Base-by-base conservation (phyloP, 2,329 filamentous ascomycete species). In the Colletotrichum sp. region DNA sequence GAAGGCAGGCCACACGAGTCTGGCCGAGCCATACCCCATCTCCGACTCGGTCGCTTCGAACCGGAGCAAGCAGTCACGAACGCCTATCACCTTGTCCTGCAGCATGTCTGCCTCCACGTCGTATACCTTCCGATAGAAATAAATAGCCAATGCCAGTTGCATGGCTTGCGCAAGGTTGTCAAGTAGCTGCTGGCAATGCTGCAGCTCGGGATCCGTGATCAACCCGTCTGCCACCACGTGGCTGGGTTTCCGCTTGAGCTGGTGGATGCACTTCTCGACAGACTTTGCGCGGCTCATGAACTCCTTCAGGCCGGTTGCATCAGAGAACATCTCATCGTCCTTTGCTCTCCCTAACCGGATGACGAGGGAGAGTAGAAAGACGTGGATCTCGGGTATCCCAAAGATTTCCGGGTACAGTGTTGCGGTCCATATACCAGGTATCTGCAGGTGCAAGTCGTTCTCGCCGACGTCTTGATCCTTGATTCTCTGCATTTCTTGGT, bases 321-420 rank as follows among this genome's bases (percentile, higher is more conserved):
- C 73, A 4, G 77, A 71, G 28, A 77, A 63, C 36, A 82, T 80
- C 3, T 80, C 77, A 13, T 76, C 75, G 36, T 86, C 83, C 59
- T 84, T 85, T 69, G 85, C 83, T 30, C 83, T 83, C 4, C 79
- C 84, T 3, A 87, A 81, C 15, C 85, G 81, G 26, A 85, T 83
- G 9, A 85, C 77, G 18, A 81, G 80, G 1, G 84, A 85, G 13
- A 85, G 77, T 3, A 85, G 77, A 18, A 82, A 77, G 4, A 87
- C 32, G 66, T 81, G 83, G 2, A 80, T 71, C 71, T 87, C 85
- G 1, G 84, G 85, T 16, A 87, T 79, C 1, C 85, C 85, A 68
- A 85, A 87, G 28, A 86, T 85, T 69, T 86, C 83, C 0, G 85
- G 85, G 59, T 87, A 87, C 8, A 87, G 80, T 1, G 85, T 86